Evolutionary conservation across 768 basidiomycete genomes (phyloP), one percentile per base, ranked within the genome.

Genomic region (Inosperma sp.): DNA sequence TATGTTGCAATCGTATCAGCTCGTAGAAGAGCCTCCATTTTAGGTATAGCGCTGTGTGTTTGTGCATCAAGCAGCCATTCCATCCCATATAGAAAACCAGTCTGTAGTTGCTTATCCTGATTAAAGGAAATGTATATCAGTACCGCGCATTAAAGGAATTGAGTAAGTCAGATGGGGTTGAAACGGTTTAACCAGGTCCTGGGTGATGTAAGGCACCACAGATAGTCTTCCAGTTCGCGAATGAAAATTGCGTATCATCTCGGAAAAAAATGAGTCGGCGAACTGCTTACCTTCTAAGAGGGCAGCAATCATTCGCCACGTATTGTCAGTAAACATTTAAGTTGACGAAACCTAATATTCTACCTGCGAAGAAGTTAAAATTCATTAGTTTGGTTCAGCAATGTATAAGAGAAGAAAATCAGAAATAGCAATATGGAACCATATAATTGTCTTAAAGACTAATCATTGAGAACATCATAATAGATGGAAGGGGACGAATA

Each of bases 391-490:
- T 16, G 27, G 33, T 34, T 25, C 16, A n/a, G 21, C 13, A 25
- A 34, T 19, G 46, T 56, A 22, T 49, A 27, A 49, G 30, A 23
- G n/a, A 14, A 10, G 9, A 56, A 49, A n/a, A 44, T 64, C 61
- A 67, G 60, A 51, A 49, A 60, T 51, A 49, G 53, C 50, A 53
- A 59, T 64, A 63, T 81, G 72, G 81, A 88, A 89, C 86, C 88
- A 88, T 79, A 70, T 57, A 55, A 56, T 55, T 61, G 84, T 90
- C 90, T 90, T 84, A 68, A 91, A 91, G 89, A 94, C 90, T 93
- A 94, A 94, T 93, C 92, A 85, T 69, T 68, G 68, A 71, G 79
- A 53, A 50, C 63, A 64, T 64, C 63, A 62, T 46, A 34, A n/a
- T n/a, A n/a, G n/a, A 56, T 27, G n/a, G 29, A 40, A 16, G 30